Conservation (phyloP, 495 filamentous ascomycete species). For the Aspergillus hancockii region DNA sequence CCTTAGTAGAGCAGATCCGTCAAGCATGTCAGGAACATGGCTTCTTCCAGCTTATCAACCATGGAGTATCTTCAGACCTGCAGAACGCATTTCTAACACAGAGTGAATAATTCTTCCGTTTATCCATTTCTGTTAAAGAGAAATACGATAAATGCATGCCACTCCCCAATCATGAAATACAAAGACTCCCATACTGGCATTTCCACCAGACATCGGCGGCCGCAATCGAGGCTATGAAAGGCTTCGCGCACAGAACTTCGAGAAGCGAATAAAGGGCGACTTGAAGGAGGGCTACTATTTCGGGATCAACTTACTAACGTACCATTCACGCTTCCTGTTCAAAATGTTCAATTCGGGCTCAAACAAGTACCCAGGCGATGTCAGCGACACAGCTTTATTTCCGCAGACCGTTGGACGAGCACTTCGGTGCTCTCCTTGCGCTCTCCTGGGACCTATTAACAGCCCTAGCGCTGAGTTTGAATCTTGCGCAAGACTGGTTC, state of each 20-base stretch:
- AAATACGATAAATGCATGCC: conserved; percentile 19
- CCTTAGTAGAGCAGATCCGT: conserved; percentile 18
- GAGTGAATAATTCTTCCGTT: conserved; percentile 71
- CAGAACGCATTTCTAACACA: conserved; percentile 65
- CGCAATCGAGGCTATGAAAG: conserved; percentile 45
- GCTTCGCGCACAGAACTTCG: conserved; percentile 44
- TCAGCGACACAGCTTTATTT: conserved; percentile 33
- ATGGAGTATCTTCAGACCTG: conserved; percentile 66
- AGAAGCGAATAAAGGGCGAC: conserved; percentile 39
- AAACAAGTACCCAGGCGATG: conserved; percentile 47
- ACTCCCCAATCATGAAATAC: not conserved
- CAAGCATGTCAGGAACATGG: conserved; percentile 57
- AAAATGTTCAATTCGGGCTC: conserved; percentile 41
- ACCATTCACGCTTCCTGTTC: conserved; percentile 30
- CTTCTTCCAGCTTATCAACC: conserved; percentile 82
- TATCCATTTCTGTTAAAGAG: conserved; percentile 59
- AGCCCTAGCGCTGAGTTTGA: conserved; percentile 40
- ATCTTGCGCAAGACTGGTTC: conserved; percentile 39
- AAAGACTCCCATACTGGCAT: not conserved
- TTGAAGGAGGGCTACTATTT: conserved; percentile 51
- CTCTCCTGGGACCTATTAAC: conserved; percentile 30
- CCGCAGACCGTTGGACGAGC: conserved; percentile 29
- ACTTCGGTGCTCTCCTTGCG: conserved; percentile 24
- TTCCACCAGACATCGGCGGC: conserved; percentile 18
- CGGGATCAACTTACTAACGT: conserved; percentile 33